Evolutionary conservation across 257 asterid genomes (phyloP).

Genomic region (Sherardia arvensis): DNA sequence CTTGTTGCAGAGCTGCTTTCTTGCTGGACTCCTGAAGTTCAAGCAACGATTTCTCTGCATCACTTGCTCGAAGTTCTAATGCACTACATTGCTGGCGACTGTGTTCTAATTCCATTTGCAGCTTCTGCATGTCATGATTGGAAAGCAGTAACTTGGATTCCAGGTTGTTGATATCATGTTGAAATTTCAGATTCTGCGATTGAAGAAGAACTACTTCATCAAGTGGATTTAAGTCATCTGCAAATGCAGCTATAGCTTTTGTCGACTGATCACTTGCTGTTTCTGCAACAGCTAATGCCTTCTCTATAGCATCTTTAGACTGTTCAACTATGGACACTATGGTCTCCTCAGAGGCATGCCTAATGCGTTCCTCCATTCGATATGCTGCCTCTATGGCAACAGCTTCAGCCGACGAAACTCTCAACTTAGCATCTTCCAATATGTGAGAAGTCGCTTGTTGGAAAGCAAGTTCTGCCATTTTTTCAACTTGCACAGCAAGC

Average conservation of each 20-base stretch:
- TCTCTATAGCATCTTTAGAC: conserved; percentile 34
- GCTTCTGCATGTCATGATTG: conserved; percentile 16
- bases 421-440: conserved; percentile 31
- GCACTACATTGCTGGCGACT: conserved; percentile 17
- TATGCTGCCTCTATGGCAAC: conserved; percentile 33
- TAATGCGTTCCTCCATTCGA: conserved; percentile 27
- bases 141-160: conserved; percentile 16
- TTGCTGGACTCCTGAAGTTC: conserved; percentile 30
- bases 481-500: conserved; percentile 40
- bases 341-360: conserved; percentile 29
- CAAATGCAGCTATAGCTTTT: conserved; percentile 20
- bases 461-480: conserved; percentile 33
- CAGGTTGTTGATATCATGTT: conserved; percentile 21
- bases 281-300: conserved; percentile 35
- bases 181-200: conserved; percentile 26
- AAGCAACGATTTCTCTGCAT: conserved; percentile 26
- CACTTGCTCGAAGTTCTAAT: conserved; percentile 20
- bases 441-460: conserved; percentile 38
- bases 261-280: conserved; percentile 26
- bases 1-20: conserved; percentile 23
- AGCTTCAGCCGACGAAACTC: conserved; percentile 34
- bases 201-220: conserved; percentile 20
- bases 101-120: conserved; percentile 27
- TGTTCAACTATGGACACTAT: conserved; percentile 21
- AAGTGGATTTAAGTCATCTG: conserved; percentile 20